Evolutionary conservation across 139 green algal genomes (phyloP), one percentile per base, ranked within the genome.

Genomic region (Dunaliella primolecta): DNA sequence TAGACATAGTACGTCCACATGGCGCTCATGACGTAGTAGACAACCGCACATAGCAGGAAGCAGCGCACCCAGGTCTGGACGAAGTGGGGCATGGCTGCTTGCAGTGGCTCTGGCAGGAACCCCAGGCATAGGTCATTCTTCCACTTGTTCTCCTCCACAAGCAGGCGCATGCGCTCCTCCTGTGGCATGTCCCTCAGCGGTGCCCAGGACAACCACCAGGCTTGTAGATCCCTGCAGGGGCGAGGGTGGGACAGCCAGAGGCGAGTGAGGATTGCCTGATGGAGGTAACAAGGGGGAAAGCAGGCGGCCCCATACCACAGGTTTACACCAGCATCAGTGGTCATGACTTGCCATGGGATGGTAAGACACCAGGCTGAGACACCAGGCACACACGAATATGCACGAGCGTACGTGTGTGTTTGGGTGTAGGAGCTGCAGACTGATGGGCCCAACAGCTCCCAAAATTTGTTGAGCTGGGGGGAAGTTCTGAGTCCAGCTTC

Each of bases 1-100:
- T 98, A 97, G 15, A 88, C 89, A 84, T 97, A 97, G 81, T 96
- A 97, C 2, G 84, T 82, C 95, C 95, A 98, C 24, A 92, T 0
- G 0, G 33, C 84, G 0, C 94, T 92, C 0, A 95, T 77, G 2
- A 74, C 83, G 55, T 94, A 95, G 87, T 98, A 98, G 0, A 98
- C 71, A 0, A 88, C 87, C 27, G 91, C 87, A 77, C 88, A 93
- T 3, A 94, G 82, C 0, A 98, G 57, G 80, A 90, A 96, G 87
- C 92, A 95, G 37, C 95, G 93, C 36, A 97, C 81, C 95, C 95
- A 98, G 0, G 91, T 90, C 87, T 94, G 94, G 35, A 91, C 86
- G 0, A 89, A 84, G 56, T 88, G 89, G 0, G 94, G 94, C 46
- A 96, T 64, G 1, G 37, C 25, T 20, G 84, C 82, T 20, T 80